Conservation (phyloP, 768 basidiomycete species). For the Coprinopsis strossmayeri region DNA sequence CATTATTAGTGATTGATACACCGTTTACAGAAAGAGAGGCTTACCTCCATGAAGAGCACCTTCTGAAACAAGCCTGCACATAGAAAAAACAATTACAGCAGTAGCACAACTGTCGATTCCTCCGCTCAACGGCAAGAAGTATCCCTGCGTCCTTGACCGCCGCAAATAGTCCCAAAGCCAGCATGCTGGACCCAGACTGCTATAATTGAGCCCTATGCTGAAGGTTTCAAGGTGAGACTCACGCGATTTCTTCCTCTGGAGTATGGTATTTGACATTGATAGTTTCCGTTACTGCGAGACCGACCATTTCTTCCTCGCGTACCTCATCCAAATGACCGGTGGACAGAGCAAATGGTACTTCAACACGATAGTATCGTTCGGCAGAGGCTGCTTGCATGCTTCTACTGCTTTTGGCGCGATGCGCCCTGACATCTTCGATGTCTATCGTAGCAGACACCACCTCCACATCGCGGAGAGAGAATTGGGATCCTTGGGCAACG, state of each 20-base stretch:
- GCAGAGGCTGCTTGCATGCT: conserved; percentile 83
- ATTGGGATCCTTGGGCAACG: conserved; percentile 94
- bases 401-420: conserved; percentile 77
- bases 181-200: conserved; percentile 91
- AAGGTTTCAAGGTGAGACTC: conserved; percentile 24
- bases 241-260: conserved; percentile 99
- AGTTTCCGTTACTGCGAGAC: conserved; percentile 29
- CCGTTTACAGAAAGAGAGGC: conserved; percentile 14
- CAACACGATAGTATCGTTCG: conserved; percentile 73
- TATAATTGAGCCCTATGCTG: neutral
- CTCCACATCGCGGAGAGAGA: conserved; percentile 93
- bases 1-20: neutral
- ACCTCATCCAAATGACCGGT: conserved; percentile 66
- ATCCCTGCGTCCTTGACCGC: conserved; percentile 88
- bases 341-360: conserved; percentile 75
- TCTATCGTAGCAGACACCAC: conserved; percentile 95
- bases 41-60: conserved; percentile 70
- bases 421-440: conserved; percentile 92
- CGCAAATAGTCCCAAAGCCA: conserved; percentile 99
- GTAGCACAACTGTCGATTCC: conserved; percentile 98
- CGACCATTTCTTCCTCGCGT: conserved; percentile 41
- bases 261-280: conserved; percentile 66
- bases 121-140: conserved; percentile 92
- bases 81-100: conserved; percentile 90
- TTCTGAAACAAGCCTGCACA: conserved; percentile 87